A percentile compares a stretch with the other conserved stretches of the same genome.
phyloP scores from a whole-genome alignment of 2,329 filamentous ascomycete species.

The Diaporthe citri region DNA sequence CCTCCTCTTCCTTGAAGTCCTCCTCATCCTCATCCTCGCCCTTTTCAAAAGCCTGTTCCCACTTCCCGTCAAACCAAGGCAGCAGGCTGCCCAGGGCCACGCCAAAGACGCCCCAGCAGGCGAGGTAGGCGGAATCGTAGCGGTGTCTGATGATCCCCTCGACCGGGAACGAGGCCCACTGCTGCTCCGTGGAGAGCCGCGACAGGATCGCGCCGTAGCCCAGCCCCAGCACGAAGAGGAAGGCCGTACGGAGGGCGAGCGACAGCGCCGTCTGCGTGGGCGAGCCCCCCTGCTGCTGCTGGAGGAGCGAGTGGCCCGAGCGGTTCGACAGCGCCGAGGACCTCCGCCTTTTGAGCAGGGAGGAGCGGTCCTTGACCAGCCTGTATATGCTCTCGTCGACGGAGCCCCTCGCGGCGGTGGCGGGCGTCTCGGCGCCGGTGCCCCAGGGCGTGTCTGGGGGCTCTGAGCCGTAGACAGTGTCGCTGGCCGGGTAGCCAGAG shows the following conservation, averaged over 20 bases:
- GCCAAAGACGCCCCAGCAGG: conserved; percentile 85
- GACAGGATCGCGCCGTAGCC: conserved; percentile 86
- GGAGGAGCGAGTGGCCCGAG: conserved; percentile 26
- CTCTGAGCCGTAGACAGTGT: conserved; percentile 61
- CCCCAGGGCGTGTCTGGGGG: conserved; percentile 78
- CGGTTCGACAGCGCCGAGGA: conserved; percentile 50
- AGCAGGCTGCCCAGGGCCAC: conserved; percentile 82
- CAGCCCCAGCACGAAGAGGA: conserved; percentile 84
- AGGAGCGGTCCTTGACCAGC: conserved; percentile 57
- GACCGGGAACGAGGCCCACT: conserved; percentile 73
- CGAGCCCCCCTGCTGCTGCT: conserved; percentile 39
- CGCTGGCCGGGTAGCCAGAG: conserved; percentile 58
- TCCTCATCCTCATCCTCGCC: conserved; percentile 46
- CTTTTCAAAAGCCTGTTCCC: conserved; percentile 67
- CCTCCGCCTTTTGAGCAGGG: conserved; percentile 49
- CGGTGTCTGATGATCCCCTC: conserved; percentile 56
- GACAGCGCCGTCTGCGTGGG: conserved; percentile 57
- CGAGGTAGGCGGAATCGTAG: conserved; percentile 75
- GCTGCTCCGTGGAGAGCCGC: conserved; percentile 79
- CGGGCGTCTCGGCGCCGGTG: conserved; percentile 79
- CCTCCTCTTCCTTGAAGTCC: conserved; percentile 48
- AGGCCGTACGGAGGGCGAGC: conserved; percentile 66
- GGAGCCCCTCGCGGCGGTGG: conserved; percentile 53
- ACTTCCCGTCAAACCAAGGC: conserved; percentile 85
- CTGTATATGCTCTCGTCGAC: conserved; percentile 60